These are phyloP conservation scores for Dothiorella sarmentorum DNA, from an alignment of 2,329 filamentous ascomycete genomes.

Conservation along the genomic window DNA sequence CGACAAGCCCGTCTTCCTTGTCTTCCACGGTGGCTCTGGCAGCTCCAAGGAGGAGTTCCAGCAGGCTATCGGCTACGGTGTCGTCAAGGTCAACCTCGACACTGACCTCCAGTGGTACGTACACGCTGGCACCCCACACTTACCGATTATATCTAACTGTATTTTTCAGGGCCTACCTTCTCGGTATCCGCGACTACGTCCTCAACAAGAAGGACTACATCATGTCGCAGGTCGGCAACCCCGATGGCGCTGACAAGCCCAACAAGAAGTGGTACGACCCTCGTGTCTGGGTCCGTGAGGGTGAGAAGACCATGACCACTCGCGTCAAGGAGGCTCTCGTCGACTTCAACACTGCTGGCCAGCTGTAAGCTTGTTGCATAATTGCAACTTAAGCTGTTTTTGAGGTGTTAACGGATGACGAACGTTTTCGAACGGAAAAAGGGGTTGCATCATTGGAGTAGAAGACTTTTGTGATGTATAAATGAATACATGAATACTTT, in stretches of 20 bases:
- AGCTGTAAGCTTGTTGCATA: slow-evolving; percentile 55
- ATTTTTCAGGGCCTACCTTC: slow-evolving; percentile 64
- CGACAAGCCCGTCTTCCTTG: slow-evolving; percentile 95
- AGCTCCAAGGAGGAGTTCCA: slow-evolving; percentile 86
- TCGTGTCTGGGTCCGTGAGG: slow-evolving; percentile 92
- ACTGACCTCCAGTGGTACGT: slow-evolving; percentile 75
- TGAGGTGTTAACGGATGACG: slow-evolving; percentile 5
- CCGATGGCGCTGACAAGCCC: slow-evolving; percentile 92
- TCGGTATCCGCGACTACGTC: slow-evolving; percentile 92
- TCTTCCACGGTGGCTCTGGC: slow-evolving; percentile 98
- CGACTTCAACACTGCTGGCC: slow-evolving; percentile 84
- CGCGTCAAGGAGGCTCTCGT: slow-evolving; percentile 77
- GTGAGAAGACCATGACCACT: slow-evolving; percentile 91
- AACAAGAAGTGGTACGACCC: slow-evolving; percentile 90
- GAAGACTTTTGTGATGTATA: slow-evolving; percentile 14
- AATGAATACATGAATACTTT: slow-evolving; percentile 16
- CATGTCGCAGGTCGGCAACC: slow-evolving; percentile 83
- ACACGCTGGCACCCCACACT: too few species aligned
- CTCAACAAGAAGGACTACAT: slow-evolving; percentile 95
- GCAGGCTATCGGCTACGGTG: slow-evolving; percentile 85
- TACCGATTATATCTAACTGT: slow-evolving; percentile 44
- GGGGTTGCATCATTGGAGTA: slow-evolving; percentile 12
- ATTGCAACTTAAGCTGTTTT: neutral
- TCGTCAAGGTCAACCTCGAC: slow-evolving; percentile 99
- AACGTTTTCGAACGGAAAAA: neutral